These are phyloP conservation scores for Clausena lansium DNA, from an alignment of 345 rosid genomes.

Conservation along the genomic window DNA sequence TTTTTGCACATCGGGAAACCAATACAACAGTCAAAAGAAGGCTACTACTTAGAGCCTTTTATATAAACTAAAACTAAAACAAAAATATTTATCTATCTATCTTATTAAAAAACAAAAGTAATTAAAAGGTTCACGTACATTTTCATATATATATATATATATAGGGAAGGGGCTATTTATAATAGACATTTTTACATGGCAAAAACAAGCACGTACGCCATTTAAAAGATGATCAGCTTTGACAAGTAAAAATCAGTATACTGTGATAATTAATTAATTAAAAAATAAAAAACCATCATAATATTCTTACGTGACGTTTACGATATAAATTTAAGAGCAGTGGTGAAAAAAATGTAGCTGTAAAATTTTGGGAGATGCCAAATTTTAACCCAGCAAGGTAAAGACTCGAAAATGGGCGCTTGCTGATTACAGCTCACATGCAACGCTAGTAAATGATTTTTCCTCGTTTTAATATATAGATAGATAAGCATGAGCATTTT, in stretches of 20 bases:
- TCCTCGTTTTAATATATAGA: no score
- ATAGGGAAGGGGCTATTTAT: not conserved
- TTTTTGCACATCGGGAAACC: not conserved
- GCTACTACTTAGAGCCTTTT: not conserved
- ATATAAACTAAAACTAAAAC: not conserved
- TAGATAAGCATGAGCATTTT: not conserved
- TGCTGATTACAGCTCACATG: not conserved
- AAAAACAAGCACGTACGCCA: not conserved
- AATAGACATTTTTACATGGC: no score
- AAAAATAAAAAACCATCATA: not conserved
- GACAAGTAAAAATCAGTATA: not conserved
- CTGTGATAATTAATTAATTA: not conserved
- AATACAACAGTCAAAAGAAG: not conserved
- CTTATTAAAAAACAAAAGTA: not conserved
- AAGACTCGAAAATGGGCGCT: not conserved
- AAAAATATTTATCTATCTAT: no score
- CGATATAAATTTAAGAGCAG: not conserved
- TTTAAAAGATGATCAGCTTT: not conserved
- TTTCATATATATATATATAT: no score
- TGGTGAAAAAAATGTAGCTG: not conserved
- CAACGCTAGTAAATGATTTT: not conserved
- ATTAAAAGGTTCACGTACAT: not conserved
- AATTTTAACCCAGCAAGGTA: slow-evolving; percentile 6
- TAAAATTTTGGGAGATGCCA: slow-evolving; percentile 1
- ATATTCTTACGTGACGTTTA: slow-evolving; percentile 3